Evolutionary conservation across 2,329 filamentous ascomycete genomes (phyloP).

Genomic region (Metarhizium brunneum): DNA sequence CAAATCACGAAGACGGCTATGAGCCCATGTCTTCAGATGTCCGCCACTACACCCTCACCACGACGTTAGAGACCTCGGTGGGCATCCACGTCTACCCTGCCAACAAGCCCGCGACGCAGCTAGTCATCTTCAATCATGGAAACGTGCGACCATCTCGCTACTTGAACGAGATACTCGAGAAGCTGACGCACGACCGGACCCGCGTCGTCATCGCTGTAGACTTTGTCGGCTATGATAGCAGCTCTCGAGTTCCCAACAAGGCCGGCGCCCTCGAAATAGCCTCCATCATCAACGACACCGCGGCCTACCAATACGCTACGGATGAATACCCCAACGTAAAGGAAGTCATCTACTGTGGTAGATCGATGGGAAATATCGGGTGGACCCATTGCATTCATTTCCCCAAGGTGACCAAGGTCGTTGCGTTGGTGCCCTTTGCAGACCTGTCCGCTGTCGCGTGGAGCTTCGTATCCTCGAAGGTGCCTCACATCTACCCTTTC

Average conservation of each 20-base stretch:
- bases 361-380: not conserved
- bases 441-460: no score
- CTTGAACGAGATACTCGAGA: not conserved
- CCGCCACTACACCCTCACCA: not conserved
- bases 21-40: not conserved
- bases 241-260: not conserved
- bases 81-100: not conserved
- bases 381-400: not conserved
- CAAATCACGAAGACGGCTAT: not conserved
- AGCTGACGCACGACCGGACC: not conserved
- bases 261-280: not conserved
- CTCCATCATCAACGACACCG: not conserved
- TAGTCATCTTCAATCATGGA: not conserved
- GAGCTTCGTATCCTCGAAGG: not conserved
- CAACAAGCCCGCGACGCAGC: not conserved
- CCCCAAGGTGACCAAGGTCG: not conserved
- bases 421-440: not conserved
- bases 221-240: constrained; percentile 2
- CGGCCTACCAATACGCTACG: not conserved
- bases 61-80: not conserved
- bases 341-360: not conserved
- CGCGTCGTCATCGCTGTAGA: not conserved
- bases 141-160: not conserved
- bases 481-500: not conserved
- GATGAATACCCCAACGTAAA: not conserved